Evolutionary conservation across 768 basidiomycete genomes (phyloP), one percentile per base, ranked within the genome.

Genomic region (Leucocoprinus birnbaumii): DNA sequence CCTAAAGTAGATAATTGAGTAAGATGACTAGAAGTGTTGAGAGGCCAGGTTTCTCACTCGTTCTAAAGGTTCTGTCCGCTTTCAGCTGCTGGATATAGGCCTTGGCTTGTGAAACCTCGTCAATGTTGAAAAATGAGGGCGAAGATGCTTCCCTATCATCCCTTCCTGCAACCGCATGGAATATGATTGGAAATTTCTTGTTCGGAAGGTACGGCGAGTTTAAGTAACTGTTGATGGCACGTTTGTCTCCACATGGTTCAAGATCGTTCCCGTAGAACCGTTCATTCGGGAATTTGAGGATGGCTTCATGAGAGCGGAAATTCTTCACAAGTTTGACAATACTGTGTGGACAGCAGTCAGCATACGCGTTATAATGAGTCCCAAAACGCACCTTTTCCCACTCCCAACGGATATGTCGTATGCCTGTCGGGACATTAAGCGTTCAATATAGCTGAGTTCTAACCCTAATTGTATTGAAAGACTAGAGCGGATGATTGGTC

Each of bases 61-160:
- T 79, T 14, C 73, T 63, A 60, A 72, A 67, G 2, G 58, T 63
- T 5, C 69, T 58, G 45, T 73, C 69, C 0, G 59, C 57, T 27
- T 73, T 73, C 14, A 78, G 61, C 5, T 51, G 58, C 56, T 77
- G 64, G 0, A 79, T 67, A 56, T 86, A 87, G 0, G 62, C 59
- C 58, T 78, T 80, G 44, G 86, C 81, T 45, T 80, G 76, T 0
- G 77, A 62, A 0, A 73, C 74, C 59, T 88, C 86, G 25, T 82
- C 76, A 35, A 82, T 76, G 55, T 89, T 89, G 72, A 87, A 88
- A 66, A 85, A 87, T 0, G 85, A 87, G 1, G 86, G 87, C 0
- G 86, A 87, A 0, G 78, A 75, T 2, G 79, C 77, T 61, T 89
- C 86, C 18, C 85, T 77, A 22, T 80, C 77, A 60, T 89, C 85